phyloP scores from a whole-genome alignment of 768 basidiomycete genomes.

The Termitomyces sp. region DNA sequence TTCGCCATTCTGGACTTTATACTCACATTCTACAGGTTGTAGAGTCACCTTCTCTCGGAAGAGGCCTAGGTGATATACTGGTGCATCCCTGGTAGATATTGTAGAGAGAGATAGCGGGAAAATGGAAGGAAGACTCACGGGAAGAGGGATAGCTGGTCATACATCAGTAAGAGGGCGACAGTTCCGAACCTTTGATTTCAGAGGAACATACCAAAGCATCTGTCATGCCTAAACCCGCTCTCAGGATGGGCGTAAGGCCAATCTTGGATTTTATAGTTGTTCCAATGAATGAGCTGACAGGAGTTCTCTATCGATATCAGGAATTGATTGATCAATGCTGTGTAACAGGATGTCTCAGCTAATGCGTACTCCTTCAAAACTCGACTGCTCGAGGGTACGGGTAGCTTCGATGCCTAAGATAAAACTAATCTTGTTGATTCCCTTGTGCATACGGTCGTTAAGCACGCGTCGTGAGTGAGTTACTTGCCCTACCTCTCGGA shows the following conservation, averaged over 20 bases:
- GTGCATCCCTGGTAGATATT: conserved; percentile 47
- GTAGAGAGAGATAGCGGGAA: not conserved
- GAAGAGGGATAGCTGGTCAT: conserved; percentile 60
- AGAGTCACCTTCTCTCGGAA: conserved; percentile 83
- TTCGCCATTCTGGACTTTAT: not conserved
- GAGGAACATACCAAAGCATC: conserved; percentile 58
- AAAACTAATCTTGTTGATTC: conserved; percentile 68
- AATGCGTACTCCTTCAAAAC: conserved; percentile 57
- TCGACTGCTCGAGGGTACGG: conserved; percentile 55
- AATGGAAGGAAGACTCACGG: conserved; percentile 45
- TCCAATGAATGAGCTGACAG: conserved; percentile 77
- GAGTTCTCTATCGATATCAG: conserved; percentile 54
- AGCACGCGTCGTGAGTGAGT: not conserved
- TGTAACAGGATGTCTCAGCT: not conserved
- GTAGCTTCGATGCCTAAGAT: conserved; percentile 84
- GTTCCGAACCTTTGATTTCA: not conserved
- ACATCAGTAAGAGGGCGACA: conserved; percentile 1
- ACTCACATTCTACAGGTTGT: conserved; percentile 86
- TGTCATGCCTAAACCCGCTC: conserved; percentile 92
- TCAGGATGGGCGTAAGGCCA: conserved; percentile 86
- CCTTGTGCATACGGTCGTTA: conserved; percentile 34
- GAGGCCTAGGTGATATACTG: conserved; percentile 87
- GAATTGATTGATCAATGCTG: not conserved
- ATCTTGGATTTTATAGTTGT: conserved; percentile 69
- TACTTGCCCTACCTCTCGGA: conserved; percentile 55